phyloP scores from a whole-genome alignment of 2,329 filamentous ascomycete species.

The Endothia cerciana region DNA sequence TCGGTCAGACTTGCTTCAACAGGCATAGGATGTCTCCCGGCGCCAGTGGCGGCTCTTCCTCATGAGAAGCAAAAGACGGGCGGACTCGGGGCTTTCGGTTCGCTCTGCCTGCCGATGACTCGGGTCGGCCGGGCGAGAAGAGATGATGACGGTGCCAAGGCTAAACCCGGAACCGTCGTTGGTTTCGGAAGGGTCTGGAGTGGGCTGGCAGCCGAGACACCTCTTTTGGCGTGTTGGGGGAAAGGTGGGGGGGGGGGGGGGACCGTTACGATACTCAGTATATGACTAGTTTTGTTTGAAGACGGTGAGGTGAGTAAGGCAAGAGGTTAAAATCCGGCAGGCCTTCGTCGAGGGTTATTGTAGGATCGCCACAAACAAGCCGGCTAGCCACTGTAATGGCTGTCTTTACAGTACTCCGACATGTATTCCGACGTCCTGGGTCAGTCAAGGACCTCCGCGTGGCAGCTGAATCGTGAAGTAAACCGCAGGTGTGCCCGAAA shows the following conservation, averaged over 20 bases:
- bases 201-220: not conserved
- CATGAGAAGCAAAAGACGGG: not conserved
- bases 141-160: not conserved
- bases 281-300: not conserved
- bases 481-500: not conserved
- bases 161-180: not conserved
- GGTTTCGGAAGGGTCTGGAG: not conserved
- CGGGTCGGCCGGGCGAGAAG: not conserved
- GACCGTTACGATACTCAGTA: not conserved
- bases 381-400: not conserved
- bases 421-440: not conserved
- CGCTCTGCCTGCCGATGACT: not conserved
- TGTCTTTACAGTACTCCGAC: no score
- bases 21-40: no score
- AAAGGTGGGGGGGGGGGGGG: not conserved
- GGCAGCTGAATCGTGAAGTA: not conserved
- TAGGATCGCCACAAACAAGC: not conserved
- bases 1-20: not conserved
- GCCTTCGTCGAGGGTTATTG: not conserved
- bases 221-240: no score
- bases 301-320: not conserved
- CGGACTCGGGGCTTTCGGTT: not conserved
- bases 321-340: not conserved
- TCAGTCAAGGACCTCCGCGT: not conserved
- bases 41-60: not conserved